Evolutionary conservation across 805 yeast species (phyloP).

Genomic region (Pichia manshurica): DNA sequence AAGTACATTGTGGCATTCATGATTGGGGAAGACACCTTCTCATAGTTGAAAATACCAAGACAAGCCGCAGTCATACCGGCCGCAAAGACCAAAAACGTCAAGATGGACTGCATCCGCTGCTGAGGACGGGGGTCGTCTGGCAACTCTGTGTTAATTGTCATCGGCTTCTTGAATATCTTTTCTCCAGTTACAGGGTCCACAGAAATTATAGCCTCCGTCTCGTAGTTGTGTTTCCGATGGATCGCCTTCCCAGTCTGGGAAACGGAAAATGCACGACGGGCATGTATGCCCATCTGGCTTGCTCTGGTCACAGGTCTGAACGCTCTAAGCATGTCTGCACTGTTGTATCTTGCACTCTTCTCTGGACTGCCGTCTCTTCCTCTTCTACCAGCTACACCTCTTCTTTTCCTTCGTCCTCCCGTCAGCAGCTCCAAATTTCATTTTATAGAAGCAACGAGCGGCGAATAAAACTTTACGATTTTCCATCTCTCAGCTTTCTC

Average conservation of each 20-base stretch:
- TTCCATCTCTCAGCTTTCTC: no score
- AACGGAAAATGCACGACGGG: constrained; percentile 3
- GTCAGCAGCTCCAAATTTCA: no score
- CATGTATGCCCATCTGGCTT: not conserved
- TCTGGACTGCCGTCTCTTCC: no score
- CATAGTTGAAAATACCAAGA: constrained; percentile 81
- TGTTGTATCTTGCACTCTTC: no score
- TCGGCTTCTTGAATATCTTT: constrained; percentile 32
- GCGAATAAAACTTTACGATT: no score
- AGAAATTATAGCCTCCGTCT: constrained; percentile 17
- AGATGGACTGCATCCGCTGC: constrained; percentile 32
- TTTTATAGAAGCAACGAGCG: no score
- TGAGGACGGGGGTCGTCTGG: constrained; percentile 69
- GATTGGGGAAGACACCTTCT: constrained; percentile 84
- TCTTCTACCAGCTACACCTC: no score
- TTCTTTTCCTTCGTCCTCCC: no score
- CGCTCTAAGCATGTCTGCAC: not conserved
- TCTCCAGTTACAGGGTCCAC: constrained; percentile 22
- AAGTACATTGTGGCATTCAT: constrained; percentile 82
- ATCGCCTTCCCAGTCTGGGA: not conserved
- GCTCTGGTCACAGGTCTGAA: not conserved
- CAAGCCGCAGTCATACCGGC: constrained; percentile 49
- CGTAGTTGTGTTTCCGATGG: constrained; percentile 17
- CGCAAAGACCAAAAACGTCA: constrained; percentile 50
- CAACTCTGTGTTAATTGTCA: constrained; percentile 69